Evolutionary conservation across 257 asterid species (phyloP), one percentile per base, ranked within the genome.

Genomic region (Galeopsis tetrahit): DNA sequence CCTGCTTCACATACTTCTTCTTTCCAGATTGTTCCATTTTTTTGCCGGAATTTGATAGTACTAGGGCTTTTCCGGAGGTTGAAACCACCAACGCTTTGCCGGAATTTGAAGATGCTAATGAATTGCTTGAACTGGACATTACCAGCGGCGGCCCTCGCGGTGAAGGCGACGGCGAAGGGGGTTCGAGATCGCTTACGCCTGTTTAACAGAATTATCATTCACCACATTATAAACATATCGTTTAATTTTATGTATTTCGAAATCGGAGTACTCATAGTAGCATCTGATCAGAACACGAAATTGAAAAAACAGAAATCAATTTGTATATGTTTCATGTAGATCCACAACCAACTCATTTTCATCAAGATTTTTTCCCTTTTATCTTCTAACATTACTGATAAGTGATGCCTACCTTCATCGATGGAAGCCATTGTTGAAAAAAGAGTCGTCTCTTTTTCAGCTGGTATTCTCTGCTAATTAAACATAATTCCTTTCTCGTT

Each of bases 1-100:
- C 96, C 78, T 88, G 96, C 81, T 81, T 88, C 75, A 88, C 96
- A 46, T 88, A 86, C 83, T 86, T 88, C 75, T 81, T 81, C 69
- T 83, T 87, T 13, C 88, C 85, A 1, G 77, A 49, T 63, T 71
- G 82, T 57, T 85, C 43, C 75, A 82, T 8, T 66, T 63, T 43
- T 55, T 74, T 79, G 28, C 82, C 81, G 2, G 81, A 81, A 67
- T 66, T 77, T 28, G 85, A 81, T 10, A 74, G 72, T 2, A 81
- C 57, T 48, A 81, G 21, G 21, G 82, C 82, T 71, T 81, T 81
- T 8, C 81, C 80, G 68, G 90, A 83, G 73, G 75, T 83, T 1
- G 93, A 87, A 10, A 76, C 75, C 72, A 77, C 76, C 74, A 85
- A 52, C 2, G 87, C 78, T 49, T 85, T 85, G 11, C 83, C 86